phyloP scores from a whole-genome alignment of 306 rosid genomes.

The Erythrophleum fordii region DNA sequence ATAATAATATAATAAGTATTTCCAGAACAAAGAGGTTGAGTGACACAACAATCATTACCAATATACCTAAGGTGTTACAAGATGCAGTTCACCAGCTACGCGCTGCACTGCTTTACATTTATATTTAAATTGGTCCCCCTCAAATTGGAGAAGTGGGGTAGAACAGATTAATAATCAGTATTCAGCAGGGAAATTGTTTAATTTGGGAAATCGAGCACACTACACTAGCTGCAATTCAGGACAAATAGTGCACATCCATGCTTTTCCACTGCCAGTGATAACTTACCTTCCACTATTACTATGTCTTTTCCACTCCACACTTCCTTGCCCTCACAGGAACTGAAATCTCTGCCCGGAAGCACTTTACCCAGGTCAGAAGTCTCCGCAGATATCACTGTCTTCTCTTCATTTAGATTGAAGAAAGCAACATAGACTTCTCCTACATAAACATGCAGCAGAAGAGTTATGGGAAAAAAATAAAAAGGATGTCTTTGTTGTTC shows the following conservation, averaged over 20 bases:
- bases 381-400: slow-evolving; percentile 48
- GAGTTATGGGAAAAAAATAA: not conserved
- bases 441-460: slow-evolving; percentile 10
- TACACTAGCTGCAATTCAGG: slow-evolving; percentile 47
- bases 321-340: slow-evolving; percentile 58
- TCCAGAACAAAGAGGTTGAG: not conserved
- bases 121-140: not conserved
- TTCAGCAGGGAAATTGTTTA: not conserved
- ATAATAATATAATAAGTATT: no score
- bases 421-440: slow-evolving; percentile 79
- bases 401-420: slow-evolving; percentile 65
- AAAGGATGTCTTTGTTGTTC: no score
- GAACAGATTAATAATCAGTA: not conserved
- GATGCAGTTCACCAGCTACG: not conserved
- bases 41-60: not conserved
- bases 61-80: not conserved
- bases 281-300: slow-evolving; percentile 32
- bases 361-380: slow-evolving; percentile 56
- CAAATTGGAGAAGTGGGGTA: not conserved
- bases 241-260: slow-evolving; percentile 75
- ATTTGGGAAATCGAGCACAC: not conserved
- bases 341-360: slow-evolving; percentile 45
- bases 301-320: slow-evolving; percentile 67
- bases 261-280: slow-evolving; percentile 50
- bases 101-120: not conserved